Conservation (phyloP, 1,139 yeast species). For the Sugiyamaella paludigena region DNA sequence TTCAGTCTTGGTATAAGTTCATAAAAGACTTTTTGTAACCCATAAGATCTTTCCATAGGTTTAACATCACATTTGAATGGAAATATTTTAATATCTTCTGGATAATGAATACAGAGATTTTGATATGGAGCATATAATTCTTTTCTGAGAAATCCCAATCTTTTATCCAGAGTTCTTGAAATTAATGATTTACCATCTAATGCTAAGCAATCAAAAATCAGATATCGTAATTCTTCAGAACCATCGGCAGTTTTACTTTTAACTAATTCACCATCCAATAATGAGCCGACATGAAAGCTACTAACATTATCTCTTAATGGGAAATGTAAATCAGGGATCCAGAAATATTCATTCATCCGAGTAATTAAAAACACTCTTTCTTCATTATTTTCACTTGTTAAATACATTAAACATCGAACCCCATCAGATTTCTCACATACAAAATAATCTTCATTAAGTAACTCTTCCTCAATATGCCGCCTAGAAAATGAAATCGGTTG, state of each 20-base stretch:
- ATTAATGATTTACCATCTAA: constrained; percentile 72
- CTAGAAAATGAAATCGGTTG: constrained; percentile 93
- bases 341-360: constrained; percentile 80
- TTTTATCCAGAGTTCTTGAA: constrained; percentile 67
- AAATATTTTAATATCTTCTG: constrained; percentile 70
- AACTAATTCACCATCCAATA: constrained; percentile 90
- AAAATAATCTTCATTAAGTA: constrained; percentile 65
- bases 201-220: constrained; percentile 89
- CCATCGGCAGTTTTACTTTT: constrained; percentile 42
- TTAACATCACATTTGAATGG: constrained; percentile 86
- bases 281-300: constrained; percentile 76
- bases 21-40: constrained; percentile 71
- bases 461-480: constrained; percentile 61
- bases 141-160: constrained; percentile 85
- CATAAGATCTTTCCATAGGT: constrained; percentile 80
- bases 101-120: constrained; percentile 61
- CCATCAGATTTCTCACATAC: constrained; percentile 98
- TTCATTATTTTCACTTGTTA: constrained; percentile 55
- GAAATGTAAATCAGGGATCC: constrained; percentile 80
- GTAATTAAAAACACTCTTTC: constrained; percentile 66
- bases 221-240: constrained; percentile 63
- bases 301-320: constrained; percentile 59
- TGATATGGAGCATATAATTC: constrained; percentile 80
- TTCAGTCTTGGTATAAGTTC: constrained; percentile 65
- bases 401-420: constrained; percentile 74